Conservation (phyloP, 768 basidiomycete genomes). For the Agaricus subrufescens region DNA sequence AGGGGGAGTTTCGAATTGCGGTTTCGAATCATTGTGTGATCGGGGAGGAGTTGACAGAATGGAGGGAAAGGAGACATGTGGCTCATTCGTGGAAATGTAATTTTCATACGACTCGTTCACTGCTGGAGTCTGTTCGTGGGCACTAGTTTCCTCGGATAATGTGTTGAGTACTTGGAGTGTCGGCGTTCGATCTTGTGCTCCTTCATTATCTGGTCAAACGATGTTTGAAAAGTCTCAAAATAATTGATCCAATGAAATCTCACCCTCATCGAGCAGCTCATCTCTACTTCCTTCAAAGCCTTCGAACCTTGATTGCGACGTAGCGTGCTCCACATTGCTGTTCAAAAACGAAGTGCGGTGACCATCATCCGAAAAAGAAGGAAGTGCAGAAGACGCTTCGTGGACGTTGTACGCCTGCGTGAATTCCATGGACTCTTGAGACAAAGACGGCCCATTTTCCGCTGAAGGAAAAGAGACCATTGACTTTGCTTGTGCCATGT, state of each 20-base stretch:
- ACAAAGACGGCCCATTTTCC: not conserved
- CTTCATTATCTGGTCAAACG: not conserved
- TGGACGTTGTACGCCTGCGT: constrained; percentile 8
- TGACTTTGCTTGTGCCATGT: not conserved
- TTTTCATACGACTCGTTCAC: not conserved
- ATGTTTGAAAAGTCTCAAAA: not conserved
- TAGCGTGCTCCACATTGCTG: constrained; percentile 5
- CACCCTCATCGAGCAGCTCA: not conserved
- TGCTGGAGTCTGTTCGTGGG: not conserved
- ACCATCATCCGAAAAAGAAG: constrained; percentile 1
- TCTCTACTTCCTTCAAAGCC: not conserved
- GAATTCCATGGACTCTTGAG: constrained; percentile 8
- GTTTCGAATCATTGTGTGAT: constrained; percentile 27
- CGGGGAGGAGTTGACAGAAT: constrained; percentile 10
- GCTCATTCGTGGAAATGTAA: not conserved
- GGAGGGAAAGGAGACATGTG: constrained; percentile 1
- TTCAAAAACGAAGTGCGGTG: not conserved
- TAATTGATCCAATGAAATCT: not conserved
- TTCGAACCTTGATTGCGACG: not conserved
- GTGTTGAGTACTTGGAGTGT: constrained; percentile 15
- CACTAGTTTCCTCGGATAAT: not conserved
- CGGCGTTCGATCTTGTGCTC: constrained; percentile 19
- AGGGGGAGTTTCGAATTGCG: constrained; percentile 58
- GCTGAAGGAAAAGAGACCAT: not conserved
- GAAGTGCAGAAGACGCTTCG: not conserved